Evolutionary conservation across 2,329 filamentous ascomycete species (phyloP).

Genomic region (Colletotrichum incanum): DNA sequence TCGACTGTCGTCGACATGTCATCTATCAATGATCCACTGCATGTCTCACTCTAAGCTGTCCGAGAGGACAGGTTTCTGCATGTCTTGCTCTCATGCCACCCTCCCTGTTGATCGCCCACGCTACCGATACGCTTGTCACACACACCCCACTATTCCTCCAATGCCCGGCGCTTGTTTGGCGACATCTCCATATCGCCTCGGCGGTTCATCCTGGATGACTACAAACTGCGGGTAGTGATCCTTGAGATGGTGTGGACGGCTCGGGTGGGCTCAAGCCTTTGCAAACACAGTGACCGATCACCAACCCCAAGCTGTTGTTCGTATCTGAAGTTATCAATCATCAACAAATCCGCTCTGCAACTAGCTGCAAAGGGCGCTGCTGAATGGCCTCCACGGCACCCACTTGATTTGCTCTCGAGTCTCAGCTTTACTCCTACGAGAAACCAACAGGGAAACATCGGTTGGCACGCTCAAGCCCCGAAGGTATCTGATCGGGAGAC

Average conservation of each 20-base stretch:
- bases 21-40: slow-evolving; percentile 50
- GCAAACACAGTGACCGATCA: slow-evolving; percentile 1
- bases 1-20: slow-evolving; percentile 36
- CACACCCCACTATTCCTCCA: slow-evolving; percentile 38
- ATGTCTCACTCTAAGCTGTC: slow-evolving; percentile 56
- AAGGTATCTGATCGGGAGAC: slow-evolving; percentile 29
- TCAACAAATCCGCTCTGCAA: slow-evolving; percentile 17
- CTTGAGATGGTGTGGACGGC: slow-evolving; percentile 11
- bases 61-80: slow-evolving; percentile 54
- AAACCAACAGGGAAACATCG: slow-evolving; percentile 16
- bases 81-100: slow-evolving; percentile 50
- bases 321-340: slow-evolving; percentile 14
- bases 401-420: slow-evolving; percentile 21
- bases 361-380: neutral
- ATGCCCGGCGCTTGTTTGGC: slow-evolving; percentile 43
- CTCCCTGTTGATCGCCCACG: slow-evolving; percentile 44
- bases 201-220: slow-evolving; percentile 26
- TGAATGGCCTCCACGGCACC: neutral
- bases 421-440: slow-evolving; percentile 3
- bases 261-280: slow-evolving; percentile 9
- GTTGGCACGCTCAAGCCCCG: slow-evolving; percentile 4
- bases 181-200: slow-evolving; percentile 24
- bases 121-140: slow-evolving; percentile 44
- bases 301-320: neutral
- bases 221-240: neutral